phyloP scores from a whole-genome alignment of 228 moss, liverwort and hornwort species.

The Sphagnum magellanicum region DNA sequence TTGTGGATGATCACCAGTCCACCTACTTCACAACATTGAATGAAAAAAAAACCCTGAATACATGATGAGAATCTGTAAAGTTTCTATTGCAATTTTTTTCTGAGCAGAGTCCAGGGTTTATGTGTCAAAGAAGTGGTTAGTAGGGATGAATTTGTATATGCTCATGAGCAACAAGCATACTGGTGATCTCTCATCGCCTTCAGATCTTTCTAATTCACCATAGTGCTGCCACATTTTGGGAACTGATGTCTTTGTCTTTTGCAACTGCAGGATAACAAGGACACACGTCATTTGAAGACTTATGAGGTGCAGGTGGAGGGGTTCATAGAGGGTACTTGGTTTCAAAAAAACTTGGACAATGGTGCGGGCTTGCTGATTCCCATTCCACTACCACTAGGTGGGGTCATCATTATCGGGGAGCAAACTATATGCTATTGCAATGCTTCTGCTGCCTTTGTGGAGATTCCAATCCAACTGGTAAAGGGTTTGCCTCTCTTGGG shows the following conservation, averaged over 20 bases:
- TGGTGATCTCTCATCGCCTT: neutral
- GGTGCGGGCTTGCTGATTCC: constrained; percentile 87
- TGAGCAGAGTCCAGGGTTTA: too few species aligned
- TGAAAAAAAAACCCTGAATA: too few species aligned
- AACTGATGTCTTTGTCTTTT: neutral
- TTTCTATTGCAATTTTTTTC: too few species aligned
- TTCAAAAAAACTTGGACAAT: constrained; percentile 88
- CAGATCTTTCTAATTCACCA: neutral
- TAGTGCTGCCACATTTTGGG: neutral
- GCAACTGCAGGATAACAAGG: constrained; percentile 79
- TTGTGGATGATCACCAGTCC: too few species aligned
- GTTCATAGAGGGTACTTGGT: constrained; percentile 94
- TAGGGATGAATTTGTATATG: too few species aligned
- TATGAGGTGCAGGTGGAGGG: constrained; percentile 91
- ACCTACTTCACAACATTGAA: too few species aligned
- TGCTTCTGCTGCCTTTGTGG: constrained; percentile 82
- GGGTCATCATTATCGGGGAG: constrained; percentile 89
- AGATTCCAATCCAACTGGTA: constrained; percentile 91
- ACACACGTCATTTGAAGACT: constrained; percentile 91
- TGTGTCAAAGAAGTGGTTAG: too few species aligned
- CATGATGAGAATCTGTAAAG: too few species aligned
- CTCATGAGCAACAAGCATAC: too few species aligned
- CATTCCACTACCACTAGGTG: constrained; percentile 81
- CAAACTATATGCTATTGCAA: constrained; percentile 92
- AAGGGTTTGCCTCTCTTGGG: neutral